Evolutionary conservation across 2,329 filamentous ascomycete species (phyloP).

Genomic region (Dothidotthia symphoricarpi): DNA sequence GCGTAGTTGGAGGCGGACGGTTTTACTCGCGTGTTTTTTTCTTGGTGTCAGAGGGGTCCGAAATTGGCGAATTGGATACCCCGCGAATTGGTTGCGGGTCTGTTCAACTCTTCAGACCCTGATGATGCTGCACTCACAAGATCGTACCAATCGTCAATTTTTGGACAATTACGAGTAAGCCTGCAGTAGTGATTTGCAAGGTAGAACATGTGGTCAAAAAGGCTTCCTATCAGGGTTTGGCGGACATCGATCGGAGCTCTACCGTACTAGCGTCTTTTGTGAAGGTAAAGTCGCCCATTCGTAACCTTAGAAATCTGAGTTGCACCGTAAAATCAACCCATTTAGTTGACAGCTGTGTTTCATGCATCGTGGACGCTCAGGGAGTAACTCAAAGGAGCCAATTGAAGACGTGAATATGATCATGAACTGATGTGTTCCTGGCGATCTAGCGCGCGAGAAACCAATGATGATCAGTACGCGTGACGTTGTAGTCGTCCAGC

Average conservation of each 20-base stretch:
- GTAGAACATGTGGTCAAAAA: constrained; percentile 22
- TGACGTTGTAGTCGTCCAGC: constrained; percentile 31
- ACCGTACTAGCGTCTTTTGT: constrained; percentile 6
- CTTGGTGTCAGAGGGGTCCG: constrained; percentile 10
- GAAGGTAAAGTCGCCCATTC: too few relatives aligned
- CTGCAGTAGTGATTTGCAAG: constrained; percentile 30
- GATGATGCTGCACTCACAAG: too few relatives aligned
- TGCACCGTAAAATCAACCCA: background rate
- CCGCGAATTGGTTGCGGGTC: background rate
- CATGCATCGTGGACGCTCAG: constrained; percentile 7
- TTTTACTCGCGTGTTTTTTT: constrained; percentile 16
- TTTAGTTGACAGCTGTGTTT: constrained; percentile 1
- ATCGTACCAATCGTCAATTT: constrained; percentile 2
- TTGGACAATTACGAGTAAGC: background rate
- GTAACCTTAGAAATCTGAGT: too few relatives aligned
- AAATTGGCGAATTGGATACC: constrained; percentile 26
- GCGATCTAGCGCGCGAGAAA: constrained; percentile 19
- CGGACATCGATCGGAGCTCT: constrained; percentile 1
- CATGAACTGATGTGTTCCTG: constrained; percentile 20
- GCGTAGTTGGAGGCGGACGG: constrained; percentile 13
- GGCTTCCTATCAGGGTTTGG: constrained; percentile 14
- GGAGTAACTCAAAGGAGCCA: constrained; percentile 4
- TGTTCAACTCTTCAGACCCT: background rate
- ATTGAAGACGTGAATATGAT: constrained; percentile 8
- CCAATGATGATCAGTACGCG: constrained; percentile 24